Conservation (phyloP, 495 filamentous ascomycete species). For the Cryomyces minteri region DNA sequence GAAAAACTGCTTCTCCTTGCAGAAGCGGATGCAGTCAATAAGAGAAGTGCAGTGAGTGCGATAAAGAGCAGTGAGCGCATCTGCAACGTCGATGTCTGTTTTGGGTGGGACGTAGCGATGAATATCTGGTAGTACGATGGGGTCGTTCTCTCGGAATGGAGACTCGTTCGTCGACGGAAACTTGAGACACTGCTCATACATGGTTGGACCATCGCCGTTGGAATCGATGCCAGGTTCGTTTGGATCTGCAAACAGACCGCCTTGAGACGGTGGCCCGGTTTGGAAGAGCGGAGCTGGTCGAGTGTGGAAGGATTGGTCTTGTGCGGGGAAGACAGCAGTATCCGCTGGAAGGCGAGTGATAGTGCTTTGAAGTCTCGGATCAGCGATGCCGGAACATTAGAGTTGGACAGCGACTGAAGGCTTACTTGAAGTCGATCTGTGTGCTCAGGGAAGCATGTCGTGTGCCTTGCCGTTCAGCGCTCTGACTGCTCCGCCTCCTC, state of each 20-base stretch:
- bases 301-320: conserved; percentile 12
- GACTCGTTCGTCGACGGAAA: conserved; percentile 38
- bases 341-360: conserved; percentile 37
- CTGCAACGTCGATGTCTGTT: conserved; percentile 68
- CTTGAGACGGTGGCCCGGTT: conserved; percentile 9
- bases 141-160: conserved; percentile 28
- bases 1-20: conserved; percentile 87
- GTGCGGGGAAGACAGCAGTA: conserved; percentile 43
- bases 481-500: neutral
- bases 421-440: conserved; percentile 25
- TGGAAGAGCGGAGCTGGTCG: neutral
- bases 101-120: conserved; percentile 50
- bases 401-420: neutral
- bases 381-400: too few species aligned
- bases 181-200: conserved; percentile 38
- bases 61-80: conserved; percentile 68
- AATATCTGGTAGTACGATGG: conserved; percentile 61
- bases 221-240: conserved; percentile 8
- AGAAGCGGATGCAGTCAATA: conserved; percentile 85
- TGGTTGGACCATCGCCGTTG: conserved; percentile 5
- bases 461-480: neutral
- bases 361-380: neutral
- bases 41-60: conserved; percentile 87
- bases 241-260: conserved; percentile 19
- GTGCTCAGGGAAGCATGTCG: conserved; percentile 8